Base-by-base conservation (phyloP, 129 eudicot genomes). In the Tagetes patula region DNA sequence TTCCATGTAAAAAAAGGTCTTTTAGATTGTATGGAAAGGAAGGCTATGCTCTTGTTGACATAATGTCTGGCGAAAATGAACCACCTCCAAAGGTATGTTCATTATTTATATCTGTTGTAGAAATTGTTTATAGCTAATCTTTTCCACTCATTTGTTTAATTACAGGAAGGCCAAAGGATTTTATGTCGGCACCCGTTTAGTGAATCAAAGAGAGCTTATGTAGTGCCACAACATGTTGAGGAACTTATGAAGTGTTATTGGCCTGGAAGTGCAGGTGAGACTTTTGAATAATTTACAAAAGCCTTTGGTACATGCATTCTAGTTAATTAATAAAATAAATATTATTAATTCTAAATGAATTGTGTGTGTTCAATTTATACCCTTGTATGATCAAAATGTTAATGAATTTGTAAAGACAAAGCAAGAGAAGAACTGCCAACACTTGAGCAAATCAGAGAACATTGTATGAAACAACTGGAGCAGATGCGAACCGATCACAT, bases 201-300 rank as follows among this genome's bases (percentile, higher is more conserved):
- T 72, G 97, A 95, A 79, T 90, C 99, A 34, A 95, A 95, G 88
- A 88, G 99, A 77, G 99, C 99, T 62, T 90, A 88, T 77, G 99
- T 95, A 76, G 97, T 95, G 64, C 99, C 97, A 12, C 91, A 95
- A 67, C 91, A 82, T 68, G 99, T 95, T 70, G 99, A 90, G 79
- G 99, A 95, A 72, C 94, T 95, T 59, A 65, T 95, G 79, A 95
- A 85, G 80, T 95, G 99, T 79, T 95, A 74, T 84, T 95, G 99
- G 99, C 87, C 91, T 46, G 96, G 97, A 36, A 90, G 74, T 72
- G 76, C 91, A 82, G 98, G 98, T 89, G 32, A 70, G 77, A 43
- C 55, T 59, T 8, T 31, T 3, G 27, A 20, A 20, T 20, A 20
- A 0, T 20, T 20, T 20, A 20, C 27, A 20, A 20, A 20, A 20